These are phyloP conservation scores for Suillus spraguei DNA, from an alignment of 768 basidiomycete species.

Conservation along the genomic window DNA sequence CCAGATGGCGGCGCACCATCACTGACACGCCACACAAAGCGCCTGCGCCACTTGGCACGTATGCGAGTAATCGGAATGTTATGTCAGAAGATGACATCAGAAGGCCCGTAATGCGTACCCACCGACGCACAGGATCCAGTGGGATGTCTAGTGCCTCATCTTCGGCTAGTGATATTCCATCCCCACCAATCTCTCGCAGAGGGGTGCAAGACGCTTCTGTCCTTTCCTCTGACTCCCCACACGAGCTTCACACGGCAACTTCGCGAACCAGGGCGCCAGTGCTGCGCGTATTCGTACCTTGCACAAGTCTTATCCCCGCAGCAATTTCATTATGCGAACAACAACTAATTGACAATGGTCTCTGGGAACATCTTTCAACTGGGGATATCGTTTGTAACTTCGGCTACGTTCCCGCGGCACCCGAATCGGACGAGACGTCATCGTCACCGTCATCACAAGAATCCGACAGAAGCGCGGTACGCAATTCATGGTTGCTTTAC, in stretches of 20 bases:
- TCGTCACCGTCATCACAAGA: slow-evolving; percentile 16
- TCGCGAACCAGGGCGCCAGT: slow-evolving; percentile 70
- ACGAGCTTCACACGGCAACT: slow-evolving; percentile 64
- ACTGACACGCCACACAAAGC: not conserved
- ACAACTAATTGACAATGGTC: slow-evolving; percentile 64
- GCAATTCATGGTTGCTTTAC: slow-evolving; percentile 73
- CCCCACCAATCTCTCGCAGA: slow-evolving; percentile 24
- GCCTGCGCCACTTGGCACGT: slow-evolving; percentile 16
- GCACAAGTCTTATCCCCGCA: slow-evolving; percentile 47
- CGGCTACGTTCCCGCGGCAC: slow-evolving; percentile 63
- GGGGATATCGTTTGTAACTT: slow-evolving; percentile 84
- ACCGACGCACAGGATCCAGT: slow-evolving; percentile 44
- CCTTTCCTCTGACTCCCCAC: slow-evolving; percentile 41
- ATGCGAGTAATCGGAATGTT: slow-evolving; percentile 31
- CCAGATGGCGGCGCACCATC: slow-evolving; percentile 49
- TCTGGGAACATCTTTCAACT: slow-evolving; percentile 75
- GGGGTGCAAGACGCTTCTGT: slow-evolving; percentile 16
- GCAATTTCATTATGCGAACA: slow-evolving; percentile 63
- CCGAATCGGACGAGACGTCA: slow-evolving; percentile 29
- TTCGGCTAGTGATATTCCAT: slow-evolving; percentile 26
- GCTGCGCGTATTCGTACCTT: slow-evolving; percentile 75
- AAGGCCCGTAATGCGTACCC: slow-evolving; percentile 34
- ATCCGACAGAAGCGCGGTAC: slow-evolving; percentile 19
- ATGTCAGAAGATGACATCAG: slow-evolving; percentile 44
- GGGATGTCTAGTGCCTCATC: slow-evolving; percentile 53